Conservation (phyloP, 2,329 filamentous ascomycete species). For the Fusarium sp. region DNA sequence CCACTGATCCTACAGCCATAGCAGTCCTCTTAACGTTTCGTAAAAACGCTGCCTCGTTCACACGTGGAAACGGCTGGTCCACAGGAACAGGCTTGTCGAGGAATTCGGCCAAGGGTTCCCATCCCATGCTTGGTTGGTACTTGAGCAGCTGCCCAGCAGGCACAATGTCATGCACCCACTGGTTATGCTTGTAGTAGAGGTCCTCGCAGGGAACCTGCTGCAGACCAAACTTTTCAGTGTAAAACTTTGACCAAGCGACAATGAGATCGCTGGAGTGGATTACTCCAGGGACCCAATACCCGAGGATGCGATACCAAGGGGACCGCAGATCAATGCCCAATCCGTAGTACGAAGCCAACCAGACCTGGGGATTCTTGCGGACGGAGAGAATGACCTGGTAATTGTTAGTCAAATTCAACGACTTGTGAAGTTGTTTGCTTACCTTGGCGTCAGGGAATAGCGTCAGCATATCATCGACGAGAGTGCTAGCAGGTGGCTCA, state of each 20-base stretch:
- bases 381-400: conserved; percentile 29
- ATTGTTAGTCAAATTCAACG: neutral
- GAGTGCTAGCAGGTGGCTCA: conserved; percentile 32
- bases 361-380: conserved; percentile 34
- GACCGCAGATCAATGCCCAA: conserved; percentile 36
- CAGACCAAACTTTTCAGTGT: conserved; percentile 23
- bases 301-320: conserved; percentile 23
- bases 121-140: conserved; percentile 37
- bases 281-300: conserved; percentile 34
- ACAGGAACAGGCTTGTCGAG: conserved; percentile 12
- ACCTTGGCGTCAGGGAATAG: conserved; percentile 33
- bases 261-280: conserved; percentile 37
- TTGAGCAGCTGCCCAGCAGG: conserved; percentile 24
- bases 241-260: conserved; percentile 29
- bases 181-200: conserved; percentile 31
- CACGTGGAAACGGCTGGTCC: conserved; percentile 25
- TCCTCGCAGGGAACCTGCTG: conserved; percentile 21
- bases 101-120: conserved; percentile 27
- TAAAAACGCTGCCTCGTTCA: conserved; percentile 37
- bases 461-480: conserved; percentile 33
- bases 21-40: conserved; percentile 33
- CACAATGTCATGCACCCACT: conserved; percentile 32
- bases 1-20: conserved; percentile 34
- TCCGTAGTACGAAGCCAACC: conserved; percentile 34
- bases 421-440: neutral